Evolutionary conservation across 2,329 filamentous ascomycete species (phyloP), one percentile per base, ranked within the genome.

Genomic region (Ophiocordyceps australis): DNA sequence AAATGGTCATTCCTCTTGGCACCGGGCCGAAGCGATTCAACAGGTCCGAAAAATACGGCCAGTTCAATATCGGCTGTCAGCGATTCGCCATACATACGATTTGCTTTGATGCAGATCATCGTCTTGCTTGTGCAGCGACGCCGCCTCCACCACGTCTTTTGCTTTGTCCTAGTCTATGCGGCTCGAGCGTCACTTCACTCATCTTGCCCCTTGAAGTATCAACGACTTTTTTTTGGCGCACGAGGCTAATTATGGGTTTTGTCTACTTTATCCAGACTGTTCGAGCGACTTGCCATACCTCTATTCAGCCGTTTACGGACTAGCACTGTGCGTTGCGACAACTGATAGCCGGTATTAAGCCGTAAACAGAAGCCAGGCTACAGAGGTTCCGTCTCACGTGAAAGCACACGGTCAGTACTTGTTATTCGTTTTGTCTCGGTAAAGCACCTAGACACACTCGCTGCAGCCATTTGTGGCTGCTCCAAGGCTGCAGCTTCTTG

Each of bases 291-390:
- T 20, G 23, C 24, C 30, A 34, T 27, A 30, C 32, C 30, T 35
- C 32, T 26, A 27, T 16, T 11, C 20, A 14, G 15, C 25, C 26
- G 18, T 20, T 30, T 30, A 8, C 11, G 25, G 28, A 22, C 25
- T 35, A 35, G 33, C 26, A 28, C n/a, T 19, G n/a, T n/a, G 19
- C 13, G 18, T 23, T 26, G 22, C 22, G 11, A n/a, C n/a, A n/a
- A n/a, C 4, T 26, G 17, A 13, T 22, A 22, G 14, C 34, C 34
- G 32, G 35, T 16, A 24, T 24, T 36, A 28, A 30, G 28, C 34
- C 32, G 34, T 17, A 23, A 27, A 27, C 32, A 19, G 12, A 8
- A 1, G 2, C 15, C 12, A 7, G 14, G 9, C 20, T 16, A 18
- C 6, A 15, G n/a, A 32, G 22, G 34, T 36, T 17, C 13, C 26